phyloP scores from a whole-genome alignment of 441 rosid genomes.

The Isatis lusitanica region DNA sequence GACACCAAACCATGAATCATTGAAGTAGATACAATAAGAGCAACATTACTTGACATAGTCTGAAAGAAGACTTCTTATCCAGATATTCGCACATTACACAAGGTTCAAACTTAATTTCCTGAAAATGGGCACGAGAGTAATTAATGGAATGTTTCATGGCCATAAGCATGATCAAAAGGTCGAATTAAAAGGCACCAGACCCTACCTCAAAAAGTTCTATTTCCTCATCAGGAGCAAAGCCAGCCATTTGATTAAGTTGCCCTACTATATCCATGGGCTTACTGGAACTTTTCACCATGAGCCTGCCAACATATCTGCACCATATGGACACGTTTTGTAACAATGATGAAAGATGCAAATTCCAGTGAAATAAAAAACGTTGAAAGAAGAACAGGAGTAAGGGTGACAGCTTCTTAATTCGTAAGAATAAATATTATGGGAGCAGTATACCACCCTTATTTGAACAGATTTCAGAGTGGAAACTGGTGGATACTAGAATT shows the following conservation, averaged over 20 bases:
- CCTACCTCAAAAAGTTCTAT: conserved; percentile 91
- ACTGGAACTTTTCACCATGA: conserved; percentile 73
- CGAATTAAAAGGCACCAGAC: background rate
- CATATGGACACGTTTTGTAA: conserved; percentile 24
- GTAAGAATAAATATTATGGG: background rate
- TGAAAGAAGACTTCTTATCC: conserved; percentile 78
- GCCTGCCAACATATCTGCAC: conserved; percentile 84
- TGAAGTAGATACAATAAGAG: background rate
- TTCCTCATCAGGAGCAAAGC: conserved; percentile 81
- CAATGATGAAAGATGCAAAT: background rate
- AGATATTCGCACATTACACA: conserved; percentile 93
- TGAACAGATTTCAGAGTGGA: background rate
- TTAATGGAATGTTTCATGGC: conserved; percentile 17
- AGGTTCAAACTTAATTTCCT: conserved; percentile 98
- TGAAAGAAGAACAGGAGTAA: background rate
- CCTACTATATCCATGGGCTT: conserved; percentile 78
- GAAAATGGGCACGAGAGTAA: conserved; percentile 24
- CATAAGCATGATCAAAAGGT: conserved; percentile 2
- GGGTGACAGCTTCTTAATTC: background rate
- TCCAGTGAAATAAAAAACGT: background rate
- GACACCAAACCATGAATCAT: conserved; percentile 25
- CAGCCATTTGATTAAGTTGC: conserved; percentile 87
- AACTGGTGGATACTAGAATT: conserved; percentile 14
- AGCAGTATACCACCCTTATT: background rate
- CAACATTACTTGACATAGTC: conserved; percentile 68